phyloP scores from a whole-genome alignment of 768 basidiomycete species.

The Hericium erinaceus region DNA sequence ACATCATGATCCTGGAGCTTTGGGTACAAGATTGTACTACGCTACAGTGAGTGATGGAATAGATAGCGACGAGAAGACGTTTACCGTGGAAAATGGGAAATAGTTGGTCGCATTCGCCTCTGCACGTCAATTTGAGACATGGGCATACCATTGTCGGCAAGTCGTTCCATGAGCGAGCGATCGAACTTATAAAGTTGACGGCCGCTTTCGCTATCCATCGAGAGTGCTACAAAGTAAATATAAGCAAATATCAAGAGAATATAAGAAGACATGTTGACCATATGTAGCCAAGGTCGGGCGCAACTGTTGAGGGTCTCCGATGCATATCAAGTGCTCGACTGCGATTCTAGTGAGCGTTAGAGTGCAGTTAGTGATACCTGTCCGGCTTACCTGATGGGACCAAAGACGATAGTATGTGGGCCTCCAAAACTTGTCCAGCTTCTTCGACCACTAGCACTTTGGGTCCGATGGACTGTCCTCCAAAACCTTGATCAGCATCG shows the following conservation, averaged over 20 bases:
- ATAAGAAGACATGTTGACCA: too few relatives aligned
- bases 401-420: conserved; percentile 58
- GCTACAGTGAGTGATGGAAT: not conserved
- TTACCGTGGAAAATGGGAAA: conserved; percentile 53
- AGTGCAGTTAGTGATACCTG: too few relatives aligned
- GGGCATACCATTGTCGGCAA: conserved; percentile 42
- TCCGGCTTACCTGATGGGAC: conserved; percentile 34
- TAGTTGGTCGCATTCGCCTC: conserved; percentile 64
- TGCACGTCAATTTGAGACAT: conserved; percentile 71
- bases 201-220: conserved; percentile 57
- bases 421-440: conserved; percentile 76
- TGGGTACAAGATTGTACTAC: conserved; percentile 55
- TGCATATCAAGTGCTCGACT: conserved; percentile 65
- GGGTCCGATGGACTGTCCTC: conserved; percentile 52
- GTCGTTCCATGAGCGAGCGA: conserved; percentile 62
- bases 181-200: conserved; percentile 53
- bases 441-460: conserved; percentile 67
- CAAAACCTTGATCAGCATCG: too few relatives aligned
- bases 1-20: conserved; percentile 46
- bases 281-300: conserved; percentile 61
- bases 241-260: too few relatives aligned
- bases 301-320: conserved; percentile 75
- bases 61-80: not conserved
- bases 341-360: conserved; percentile 11
- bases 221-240: conserved; percentile 37